Evolutionary conservation across 2,329 filamentous ascomycete genomes (phyloP), one percentile per base, ranked within the genome.

Genomic region (Aspergillus viridinutans): DNA sequence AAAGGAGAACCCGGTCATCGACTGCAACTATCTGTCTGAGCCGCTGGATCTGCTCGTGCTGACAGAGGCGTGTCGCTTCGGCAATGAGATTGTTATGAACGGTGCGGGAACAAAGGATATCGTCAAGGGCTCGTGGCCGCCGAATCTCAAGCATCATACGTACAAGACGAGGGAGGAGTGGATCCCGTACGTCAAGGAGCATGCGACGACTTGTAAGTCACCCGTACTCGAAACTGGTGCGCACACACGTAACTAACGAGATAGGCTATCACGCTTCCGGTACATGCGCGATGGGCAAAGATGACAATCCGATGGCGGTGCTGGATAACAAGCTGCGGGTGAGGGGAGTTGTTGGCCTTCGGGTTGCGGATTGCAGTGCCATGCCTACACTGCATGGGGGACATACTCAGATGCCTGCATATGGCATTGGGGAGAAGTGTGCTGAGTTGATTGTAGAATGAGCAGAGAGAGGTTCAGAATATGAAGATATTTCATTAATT

Each of bases 51-150:
- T 86, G 43, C 72, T 86, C 20, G 82, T 87, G 5, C 66, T 87
- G 53, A 80, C 76, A 2, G 85, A 87, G 65, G 85, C 80, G 0
- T 85, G 83, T 49, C 76, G 76, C 1, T 82, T 81, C 49, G 83
- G 77, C 0, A 86, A 87, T 60, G 84, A 87, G 68, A 82, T 87
- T 58, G 77, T 85, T 26, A 81, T 80, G 67, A 72, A 82, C 17
- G 85, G 84, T 0, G 73, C 74, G 1, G 84, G 82, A 0, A 87
- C 85, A 1, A 84, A 79, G 67, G 78, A 81, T 54, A 73, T 87
- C 5, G 77, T 86, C 12, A 84, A 84, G 63, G 84, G 84, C 0
- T 79, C 81, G 10, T 87, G 85, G 84, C 85, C 85, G 0, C 62
- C 72, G 14, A 73, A 78, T 29, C 64, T 79, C 47, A 76, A 65